phyloP scores from a whole-genome alignment of 352 stramenopile species.

The Phytophthora colocasiae region DNA sequence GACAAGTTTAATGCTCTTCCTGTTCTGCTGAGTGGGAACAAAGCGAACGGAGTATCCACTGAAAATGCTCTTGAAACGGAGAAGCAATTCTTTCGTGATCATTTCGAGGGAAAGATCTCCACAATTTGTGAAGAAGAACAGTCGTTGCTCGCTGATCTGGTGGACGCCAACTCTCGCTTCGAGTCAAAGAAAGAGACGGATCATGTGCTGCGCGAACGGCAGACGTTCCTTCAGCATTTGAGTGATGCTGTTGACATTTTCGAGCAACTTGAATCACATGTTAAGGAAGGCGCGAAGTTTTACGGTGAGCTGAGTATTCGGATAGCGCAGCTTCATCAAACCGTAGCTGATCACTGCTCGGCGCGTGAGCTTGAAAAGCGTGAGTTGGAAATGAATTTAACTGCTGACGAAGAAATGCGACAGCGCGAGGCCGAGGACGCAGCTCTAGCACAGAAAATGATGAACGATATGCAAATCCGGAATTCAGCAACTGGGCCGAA shows the following conservation, averaged over 20 bases:
- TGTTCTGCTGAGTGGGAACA: slow-evolving; percentile 47
- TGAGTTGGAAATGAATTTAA: slow-evolving; percentile 75
- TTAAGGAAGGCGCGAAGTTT: slow-evolving; percentile 75
- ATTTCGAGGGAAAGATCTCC: slow-evolving; percentile 65
- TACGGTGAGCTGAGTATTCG: slow-evolving; percentile 65
- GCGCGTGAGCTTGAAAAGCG: slow-evolving; percentile 74
- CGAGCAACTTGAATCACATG: slow-evolving; percentile 77
- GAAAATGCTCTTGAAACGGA: slow-evolving; percentile 55
- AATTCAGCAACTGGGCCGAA: slow-evolving; percentile 23
- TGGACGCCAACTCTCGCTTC: slow-evolving; percentile 59
- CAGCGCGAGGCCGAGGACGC: slow-evolving; percentile 61
- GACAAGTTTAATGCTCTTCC: slow-evolving; percentile 71
- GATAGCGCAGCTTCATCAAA: slow-evolving; percentile 75
- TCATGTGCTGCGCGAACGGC: slow-evolving; percentile 55
- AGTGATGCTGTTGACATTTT: slow-evolving; percentile 78
- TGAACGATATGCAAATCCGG: slow-evolving; percentile 66
- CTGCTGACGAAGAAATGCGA: slow-evolving; percentile 59
- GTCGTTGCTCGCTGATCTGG: slow-evolving; percentile 45
- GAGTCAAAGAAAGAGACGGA: slow-evolving; percentile 69
- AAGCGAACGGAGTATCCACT: slow-evolving; percentile 24
- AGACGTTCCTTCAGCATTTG: slow-evolving; percentile 66
- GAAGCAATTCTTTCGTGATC: slow-evolving; percentile 67
- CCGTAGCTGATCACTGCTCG: slow-evolving; percentile 73
- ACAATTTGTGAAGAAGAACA: slow-evolving; percentile 63
- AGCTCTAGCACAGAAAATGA: slow-evolving; percentile 71